Conservation (phyloP, 345 rosid species). For the Moricandia arvensis region DNA sequence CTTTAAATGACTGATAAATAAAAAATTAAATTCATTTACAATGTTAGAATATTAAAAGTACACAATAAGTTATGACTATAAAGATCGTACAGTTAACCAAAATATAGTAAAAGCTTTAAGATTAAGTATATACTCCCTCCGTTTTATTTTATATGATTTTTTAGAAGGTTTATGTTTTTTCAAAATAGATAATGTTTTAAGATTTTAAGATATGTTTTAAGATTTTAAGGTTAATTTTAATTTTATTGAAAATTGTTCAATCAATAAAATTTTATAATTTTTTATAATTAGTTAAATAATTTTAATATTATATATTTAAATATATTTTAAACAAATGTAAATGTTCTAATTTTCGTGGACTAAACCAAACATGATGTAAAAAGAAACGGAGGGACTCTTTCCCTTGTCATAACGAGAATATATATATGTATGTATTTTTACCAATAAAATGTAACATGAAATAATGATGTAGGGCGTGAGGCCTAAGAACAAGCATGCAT, state of each 20-base stretch:
- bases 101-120: background rate
- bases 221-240: no score
- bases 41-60: background rate
- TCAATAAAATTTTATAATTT: no score
- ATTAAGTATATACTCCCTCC: background rate
- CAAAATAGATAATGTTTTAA: no score
- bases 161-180: no score
- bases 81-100: background rate
- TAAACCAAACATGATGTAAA: no score
- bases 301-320: no score
- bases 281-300: no score
- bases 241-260: no score
- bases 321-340: no score
- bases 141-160: no score
- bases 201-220: no score
- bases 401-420: background rate
- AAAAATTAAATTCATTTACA: background rate
- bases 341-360: no score
- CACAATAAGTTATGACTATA: background rate
- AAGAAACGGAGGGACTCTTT: background rate
- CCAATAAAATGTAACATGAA: slow-evolving; percentile 19
- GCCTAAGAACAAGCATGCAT: slow-evolving; percentile 35
- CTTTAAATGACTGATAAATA: background rate
- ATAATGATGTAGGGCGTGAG: slow-evolving; percentile 36
- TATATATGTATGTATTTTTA: background rate